Evolutionary conservation across 345 rosid genomes (phyloP).

Genomic region (Brassica incana): DNA sequence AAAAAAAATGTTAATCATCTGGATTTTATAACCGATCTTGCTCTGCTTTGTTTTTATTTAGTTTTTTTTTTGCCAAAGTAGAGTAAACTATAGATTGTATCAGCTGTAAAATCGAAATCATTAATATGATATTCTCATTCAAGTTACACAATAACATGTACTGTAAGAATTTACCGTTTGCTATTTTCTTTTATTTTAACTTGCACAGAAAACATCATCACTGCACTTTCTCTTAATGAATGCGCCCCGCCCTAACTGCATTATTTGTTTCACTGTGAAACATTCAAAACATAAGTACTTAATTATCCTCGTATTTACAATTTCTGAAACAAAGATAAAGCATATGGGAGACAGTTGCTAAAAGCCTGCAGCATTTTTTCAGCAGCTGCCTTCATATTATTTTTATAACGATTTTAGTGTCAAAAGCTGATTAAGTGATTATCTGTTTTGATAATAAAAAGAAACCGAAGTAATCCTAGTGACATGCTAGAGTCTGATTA

Average conservation of each 20-base stretch:
- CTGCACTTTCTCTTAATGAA: slow-evolving; percentile 2
- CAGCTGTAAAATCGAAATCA: too few relatives aligned
- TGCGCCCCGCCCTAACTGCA: slow-evolving; percentile 13
- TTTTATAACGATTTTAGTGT: neutral
- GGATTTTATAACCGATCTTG: too few relatives aligned
- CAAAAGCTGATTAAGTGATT: neutral
- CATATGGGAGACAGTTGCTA: slow-evolving; percentile 29
- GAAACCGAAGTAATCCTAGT: neutral
- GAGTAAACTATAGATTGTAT: too few relatives aligned
- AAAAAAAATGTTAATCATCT: too few relatives aligned
- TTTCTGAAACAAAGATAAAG: slow-evolving; percentile 9
- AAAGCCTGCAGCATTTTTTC: slow-evolving; percentile 36
- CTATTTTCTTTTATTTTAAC: neutral
- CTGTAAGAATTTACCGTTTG: neutral
- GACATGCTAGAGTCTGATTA: neutral
- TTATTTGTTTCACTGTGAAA: slow-evolving; percentile 16
- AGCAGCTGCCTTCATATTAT: slow-evolving; percentile 1
- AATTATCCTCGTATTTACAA: slow-evolving; percentile 20
- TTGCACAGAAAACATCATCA: slow-evolving; percentile 2
- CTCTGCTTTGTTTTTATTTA: too few relatives aligned
- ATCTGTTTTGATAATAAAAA: neutral
- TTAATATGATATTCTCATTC: neutral
- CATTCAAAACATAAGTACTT: slow-evolving; percentile 18
- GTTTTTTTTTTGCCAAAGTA: too few relatives aligned
- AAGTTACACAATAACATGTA: neutral